Evolutionary conservation across 257 asterid genomes (phyloP), one percentile per base, ranked within the genome.

Genomic region (Anisodus acutangulus): DNA sequence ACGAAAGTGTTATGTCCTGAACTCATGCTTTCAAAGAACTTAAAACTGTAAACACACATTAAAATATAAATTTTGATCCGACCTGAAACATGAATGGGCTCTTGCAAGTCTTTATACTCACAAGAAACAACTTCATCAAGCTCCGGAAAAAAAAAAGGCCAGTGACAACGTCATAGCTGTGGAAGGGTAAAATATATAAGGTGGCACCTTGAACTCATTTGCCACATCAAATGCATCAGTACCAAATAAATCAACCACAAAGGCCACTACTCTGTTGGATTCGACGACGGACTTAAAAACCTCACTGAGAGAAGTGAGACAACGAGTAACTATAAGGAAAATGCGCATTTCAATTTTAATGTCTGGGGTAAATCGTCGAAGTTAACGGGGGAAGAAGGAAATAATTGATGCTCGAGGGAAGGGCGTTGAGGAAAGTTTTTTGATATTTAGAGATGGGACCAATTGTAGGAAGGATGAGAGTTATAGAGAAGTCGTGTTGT

Each of bases 401-500:
- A 84, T 88, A 81, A 59, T 66, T 58, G 16, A 91, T 64, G 70
- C 86, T 83, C 8, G 85, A 2, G 9, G 97, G 92, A 71, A 91
- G 94, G 70, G 90, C 15, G 54, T 88, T 85, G 15, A 95, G 91
- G 86, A 92, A 86, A 39, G 86, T 11, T 8, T 64, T 81, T 8
- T 92, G 93, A n/a, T 92, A 90, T 39, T 62, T 22, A 54, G 92
- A 84, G 72, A 91, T 89, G 2, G 93, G 94, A 49, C 93, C 91
- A 67, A 84, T 87, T 22, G 87, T 86, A 0, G 97, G 97, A 79
- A 95, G 58, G 83, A 95, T 31, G 83, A 95, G 49, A 0, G 94
- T 93, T 74, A 89, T 59, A 79, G 90, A 78, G 89, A 92, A 81
- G 82, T 90, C 82, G 92, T 92, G 93, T 72, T 54, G 90, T 43